These are phyloP conservation scores for Marvania coccoides DNA, from an alignment of 139 green algal species.

Conservation along the genomic window DNA sequence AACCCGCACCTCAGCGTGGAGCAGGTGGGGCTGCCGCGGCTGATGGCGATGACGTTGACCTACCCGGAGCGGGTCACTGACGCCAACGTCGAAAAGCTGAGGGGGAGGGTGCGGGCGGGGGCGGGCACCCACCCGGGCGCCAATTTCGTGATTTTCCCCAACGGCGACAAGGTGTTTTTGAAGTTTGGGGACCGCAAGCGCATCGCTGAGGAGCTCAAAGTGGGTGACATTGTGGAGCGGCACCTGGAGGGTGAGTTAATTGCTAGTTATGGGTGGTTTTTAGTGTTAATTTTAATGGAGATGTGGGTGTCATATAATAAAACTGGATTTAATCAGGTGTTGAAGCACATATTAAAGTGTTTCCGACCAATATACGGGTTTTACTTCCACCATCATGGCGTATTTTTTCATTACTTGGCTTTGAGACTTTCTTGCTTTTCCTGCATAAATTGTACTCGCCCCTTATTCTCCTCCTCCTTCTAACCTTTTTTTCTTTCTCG, in stretches of 20 bases:
- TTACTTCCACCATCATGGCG: too few species aligned
- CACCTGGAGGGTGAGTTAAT: constrained; percentile 57
- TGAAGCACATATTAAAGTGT: too few species aligned
- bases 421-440: too few species aligned
- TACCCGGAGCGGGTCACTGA: constrained; percentile 87
- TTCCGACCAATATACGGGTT: too few species aligned
- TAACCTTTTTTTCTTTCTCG: background rate
- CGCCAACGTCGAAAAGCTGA: constrained; percentile 89
- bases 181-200: constrained; percentile 85
- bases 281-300: too few species aligned
- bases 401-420: background rate
- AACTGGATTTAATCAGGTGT: too few species aligned
- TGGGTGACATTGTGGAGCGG: constrained; percentile 87
- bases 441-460: too few species aligned
- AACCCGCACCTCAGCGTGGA: constrained; percentile 94
- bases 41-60: constrained; percentile 87
- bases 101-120: constrained; percentile 62
- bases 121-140: constrained; percentile 64
- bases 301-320: too few species aligned
- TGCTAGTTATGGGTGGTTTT: too few species aligned
- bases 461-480: background rate
- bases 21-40: constrained; percentile 82
- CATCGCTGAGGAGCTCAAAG: constrained; percentile 77
- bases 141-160: constrained; percentile 78
- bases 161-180: constrained; percentile 58